Conservation (phyloP, 1,284 basidiomycete genomes). For the Singerocomus rubriflavus region DNA sequence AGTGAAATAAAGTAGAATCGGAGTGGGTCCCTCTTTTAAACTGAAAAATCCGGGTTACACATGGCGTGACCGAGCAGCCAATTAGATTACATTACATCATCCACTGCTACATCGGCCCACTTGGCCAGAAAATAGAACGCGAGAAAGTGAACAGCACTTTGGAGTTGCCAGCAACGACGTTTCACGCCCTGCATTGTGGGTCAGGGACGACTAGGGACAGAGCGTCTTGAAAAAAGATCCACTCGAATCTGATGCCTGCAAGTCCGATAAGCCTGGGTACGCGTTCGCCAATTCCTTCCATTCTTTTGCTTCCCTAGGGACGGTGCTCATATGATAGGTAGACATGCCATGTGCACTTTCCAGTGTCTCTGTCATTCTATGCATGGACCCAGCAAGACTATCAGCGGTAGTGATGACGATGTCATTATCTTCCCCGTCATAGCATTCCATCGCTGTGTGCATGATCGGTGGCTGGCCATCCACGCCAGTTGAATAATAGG, state of each 20-base stretch:
- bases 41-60: conserved; percentile 7
- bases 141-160: too few species aligned
- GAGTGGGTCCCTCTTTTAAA: conserved; percentile 6
- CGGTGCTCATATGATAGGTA: too few species aligned
- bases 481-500: not conserved
- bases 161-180: too few species aligned
- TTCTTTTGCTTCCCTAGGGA: too few species aligned
- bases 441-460: not conserved
- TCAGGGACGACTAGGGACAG: too few species aligned
- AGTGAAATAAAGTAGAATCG: not conserved
- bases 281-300: too few species aligned
- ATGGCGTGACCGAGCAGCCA: conserved; percentile 26
- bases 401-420: not conserved
- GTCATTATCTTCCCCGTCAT: not conserved
- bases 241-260: too few species aligned
- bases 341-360: too few species aligned
- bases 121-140: not conserved
- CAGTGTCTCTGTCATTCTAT: too few species aligned
- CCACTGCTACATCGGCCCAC: not conserved
- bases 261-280: too few species aligned
- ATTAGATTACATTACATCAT: conserved; percentile 18
- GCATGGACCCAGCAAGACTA: not conserved
- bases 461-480: not conserved
- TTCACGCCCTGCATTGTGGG: too few species aligned
- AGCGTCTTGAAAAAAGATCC: too few species aligned